Evolutionary conservation across 225 moss, liverwort and hornwort genomes (phyloP), one percentile per base, ranked within the genome.

Genomic region (Marchantia polymorpha): DNA sequence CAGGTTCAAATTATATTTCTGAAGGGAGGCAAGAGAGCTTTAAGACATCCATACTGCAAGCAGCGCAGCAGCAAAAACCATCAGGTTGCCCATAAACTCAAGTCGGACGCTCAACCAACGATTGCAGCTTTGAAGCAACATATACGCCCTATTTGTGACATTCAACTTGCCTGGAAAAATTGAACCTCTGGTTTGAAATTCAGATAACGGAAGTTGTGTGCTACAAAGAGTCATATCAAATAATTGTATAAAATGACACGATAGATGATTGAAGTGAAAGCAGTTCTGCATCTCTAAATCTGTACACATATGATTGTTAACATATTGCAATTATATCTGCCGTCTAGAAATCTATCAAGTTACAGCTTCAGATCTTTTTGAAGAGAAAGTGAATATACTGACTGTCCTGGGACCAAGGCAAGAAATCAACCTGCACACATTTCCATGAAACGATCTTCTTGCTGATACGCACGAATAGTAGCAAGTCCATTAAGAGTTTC

Each of bases 71-170:
- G 82, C 81, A 72, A 89, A 84, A 15, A 89, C 85, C 88, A 89
- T 86, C 30, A 84, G 60, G 68, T 83, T 86, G 52, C 88, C 88
- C 86, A 89, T 85, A 72, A 89, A 82, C 75, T 89, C 88, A n/a
- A 89, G 88, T 13, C 86, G 83, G n/a, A 89, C 83, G 72, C 85
- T 83, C 73, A 89, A 81, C 88, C 88, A 89, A 63, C 86, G 81
- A 49, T 89, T 89, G 68, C 81, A 85, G 63, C 88, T 89, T 80
- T 87, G 87, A 14, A 87, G 77, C 31, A 87, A 61, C 87, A 87
- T 82, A 48, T 87, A 84, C 4, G 87, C 87, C 77, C 82, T 82
- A 56, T 87, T 87, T 22, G 81, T 87, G 39, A 87, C 78, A 49
- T 87, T 87, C 80, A 87, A 66, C 69, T 87, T 87, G 59, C 87